phyloP scores from a whole-genome alignment of 805 yeast species.

The Sungouiella thailandica region DNA sequence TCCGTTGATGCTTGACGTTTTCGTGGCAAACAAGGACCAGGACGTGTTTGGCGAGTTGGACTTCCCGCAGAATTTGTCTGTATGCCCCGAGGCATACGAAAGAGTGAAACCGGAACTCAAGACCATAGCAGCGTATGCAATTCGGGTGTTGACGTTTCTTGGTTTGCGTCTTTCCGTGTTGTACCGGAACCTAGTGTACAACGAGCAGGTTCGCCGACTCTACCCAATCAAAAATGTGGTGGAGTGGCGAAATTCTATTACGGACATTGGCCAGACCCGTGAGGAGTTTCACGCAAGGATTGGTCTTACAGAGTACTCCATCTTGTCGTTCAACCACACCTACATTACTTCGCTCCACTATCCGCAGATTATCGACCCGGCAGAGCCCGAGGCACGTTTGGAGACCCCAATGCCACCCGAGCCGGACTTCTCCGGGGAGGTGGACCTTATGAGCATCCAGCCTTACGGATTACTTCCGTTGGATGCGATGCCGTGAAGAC shows the following conservation, averaged over 20 bases:
- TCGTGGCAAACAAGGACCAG: slow-evolving; percentile 17
- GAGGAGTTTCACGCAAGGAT: slow-evolving; percentile 17
- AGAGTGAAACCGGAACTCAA: slow-evolving; percentile 14
- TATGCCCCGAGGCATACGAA: slow-evolving; percentile 13
- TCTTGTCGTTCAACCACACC: slow-evolving; percentile 12
- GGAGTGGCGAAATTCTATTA: slow-evolving; percentile 25
- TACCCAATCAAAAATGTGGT: slow-evolving; percentile 21
- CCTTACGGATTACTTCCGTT: slow-evolving; percentile 8
- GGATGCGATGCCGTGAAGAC: slow-evolving; percentile 10
- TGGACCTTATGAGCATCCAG: slow-evolving; percentile 9
- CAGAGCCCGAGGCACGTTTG: neutral
- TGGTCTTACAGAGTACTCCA: slow-evolving; percentile 23
- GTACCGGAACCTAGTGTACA: slow-evolving; percentile 26
- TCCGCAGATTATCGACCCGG: slow-evolving; percentile 6
- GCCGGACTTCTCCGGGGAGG: slow-evolving; percentile 3
- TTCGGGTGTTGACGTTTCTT: slow-evolving; percentile 28
- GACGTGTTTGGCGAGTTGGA: slow-evolving; percentile 22
- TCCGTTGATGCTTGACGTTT: slow-evolving; percentile 37
- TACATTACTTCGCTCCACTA: slow-evolving; percentile 10
- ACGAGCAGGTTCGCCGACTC: slow-evolving; percentile 13
- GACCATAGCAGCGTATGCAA: slow-evolving; percentile 23
- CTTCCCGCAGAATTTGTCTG: slow-evolving; percentile 8
- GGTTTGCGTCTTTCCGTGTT: slow-evolving; percentile 23
- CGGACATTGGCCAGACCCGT: slow-evolving; percentile 21
- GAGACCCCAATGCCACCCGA: neutral